These are phyloP conservation scores for Rhizopogon salebrosus DNA, from an alignment of 768 basidiomycete genomes.

Conservation along the genomic window DNA sequence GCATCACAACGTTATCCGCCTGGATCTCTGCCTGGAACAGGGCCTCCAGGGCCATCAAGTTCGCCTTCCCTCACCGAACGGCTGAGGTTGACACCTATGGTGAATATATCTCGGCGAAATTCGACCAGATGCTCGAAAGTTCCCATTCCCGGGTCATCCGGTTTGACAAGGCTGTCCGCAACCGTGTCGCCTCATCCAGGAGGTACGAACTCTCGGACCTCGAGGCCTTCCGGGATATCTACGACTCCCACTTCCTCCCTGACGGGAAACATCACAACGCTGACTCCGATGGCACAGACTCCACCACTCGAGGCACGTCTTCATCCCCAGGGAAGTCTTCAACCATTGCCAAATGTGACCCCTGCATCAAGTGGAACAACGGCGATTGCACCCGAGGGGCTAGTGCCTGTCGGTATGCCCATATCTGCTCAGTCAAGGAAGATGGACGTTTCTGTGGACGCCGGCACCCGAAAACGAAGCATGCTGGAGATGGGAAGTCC, in stretches of 20 bases:
- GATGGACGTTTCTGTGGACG: neutral
- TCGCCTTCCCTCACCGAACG: constrained; percentile 23
- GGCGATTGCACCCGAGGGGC: neutral
- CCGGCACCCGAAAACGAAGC: neutral
- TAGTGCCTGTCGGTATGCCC: constrained; percentile 15
- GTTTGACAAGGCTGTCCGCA: constrained; percentile 27
- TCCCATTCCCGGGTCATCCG: constrained; percentile 18
- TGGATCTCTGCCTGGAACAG: constrained; percentile 22
- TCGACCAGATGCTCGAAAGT: too few species aligned
- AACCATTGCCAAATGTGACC: neutral
- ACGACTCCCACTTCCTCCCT: neutral
- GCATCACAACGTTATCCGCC: constrained; percentile 12
- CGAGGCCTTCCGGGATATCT: constrained; percentile 7
- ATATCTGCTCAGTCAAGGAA: constrained; percentile 17
- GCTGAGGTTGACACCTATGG: constrained; percentile 21
- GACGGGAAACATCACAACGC: neutral
- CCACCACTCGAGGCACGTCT: too few species aligned
- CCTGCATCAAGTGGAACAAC: neutral
- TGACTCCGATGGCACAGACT: too few species aligned
- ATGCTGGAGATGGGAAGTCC: neutral
- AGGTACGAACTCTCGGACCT: constrained; percentile 17
- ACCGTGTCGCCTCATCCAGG: constrained; percentile 14
- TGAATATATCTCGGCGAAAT: constrained; percentile 22
- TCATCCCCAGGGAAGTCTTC: too few species aligned
- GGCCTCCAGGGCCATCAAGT: constrained; percentile 9